phyloP scores from a whole-genome alignment of 202 grass and related monocot species.

The Sporobolus alterniflorus region DNA sequence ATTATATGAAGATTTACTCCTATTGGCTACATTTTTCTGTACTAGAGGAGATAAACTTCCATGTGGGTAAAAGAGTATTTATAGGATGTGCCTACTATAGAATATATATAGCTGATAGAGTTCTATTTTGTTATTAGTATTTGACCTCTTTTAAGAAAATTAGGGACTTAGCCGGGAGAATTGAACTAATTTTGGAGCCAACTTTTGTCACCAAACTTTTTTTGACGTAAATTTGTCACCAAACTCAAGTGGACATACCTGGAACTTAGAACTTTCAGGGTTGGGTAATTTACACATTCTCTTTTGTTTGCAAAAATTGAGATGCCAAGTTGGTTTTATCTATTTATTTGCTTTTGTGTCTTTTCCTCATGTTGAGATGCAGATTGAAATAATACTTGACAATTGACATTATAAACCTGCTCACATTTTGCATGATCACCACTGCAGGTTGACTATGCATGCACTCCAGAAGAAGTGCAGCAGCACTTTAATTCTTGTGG shows the following conservation, averaged over 20 bases:
- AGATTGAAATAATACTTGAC: not conserved
- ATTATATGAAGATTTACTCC: not conserved
- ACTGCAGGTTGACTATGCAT: conserved; percentile 80
- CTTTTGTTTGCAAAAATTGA: not conserved
- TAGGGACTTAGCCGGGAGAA: not conserved
- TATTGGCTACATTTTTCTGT: not conserved
- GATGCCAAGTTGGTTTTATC: not conserved
- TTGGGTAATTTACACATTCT: too few species aligned
- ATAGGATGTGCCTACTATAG: not conserved
- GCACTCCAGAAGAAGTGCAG: conserved; percentile 80
- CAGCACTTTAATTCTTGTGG: conserved; percentile 88
- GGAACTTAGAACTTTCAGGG: not conserved
- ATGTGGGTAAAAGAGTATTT: not conserved
- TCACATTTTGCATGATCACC: conserved; percentile 7
- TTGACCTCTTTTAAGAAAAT: not conserved
- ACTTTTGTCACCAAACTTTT: not conserved
- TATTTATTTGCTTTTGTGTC: not conserved
- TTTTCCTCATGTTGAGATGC: not conserved
- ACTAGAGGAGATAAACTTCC: not conserved
- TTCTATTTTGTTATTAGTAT: not conserved
- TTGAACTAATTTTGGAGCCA: not conserved
- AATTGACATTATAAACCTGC: not conserved
- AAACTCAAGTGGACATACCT: not conserved
- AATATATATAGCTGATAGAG: not conserved
- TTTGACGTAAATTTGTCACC: too few species aligned